Evolutionary conservation across 805 yeast species (phyloP).

Genomic region (Lachancea waltii): DNA sequence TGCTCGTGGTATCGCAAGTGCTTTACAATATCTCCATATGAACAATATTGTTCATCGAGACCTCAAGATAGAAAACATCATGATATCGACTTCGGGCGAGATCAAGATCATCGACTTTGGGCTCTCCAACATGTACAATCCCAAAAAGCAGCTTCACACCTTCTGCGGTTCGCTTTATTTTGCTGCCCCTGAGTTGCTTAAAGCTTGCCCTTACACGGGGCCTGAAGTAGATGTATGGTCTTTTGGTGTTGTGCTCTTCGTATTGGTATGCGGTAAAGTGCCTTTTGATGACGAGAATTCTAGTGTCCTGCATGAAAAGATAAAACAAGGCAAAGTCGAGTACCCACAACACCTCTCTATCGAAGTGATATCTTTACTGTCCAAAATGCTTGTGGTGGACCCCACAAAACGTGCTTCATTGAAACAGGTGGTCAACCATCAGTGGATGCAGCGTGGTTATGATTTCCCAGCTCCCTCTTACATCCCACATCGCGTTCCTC

Average conservation of each 20-base stretch:
- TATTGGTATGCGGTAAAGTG: conserved; percentile 93
- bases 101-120: conserved; percentile 96
- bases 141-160: conserved; percentile 69
- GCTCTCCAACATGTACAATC: conserved; percentile 76
- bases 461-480: conserved; percentile 65
- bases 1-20: conserved; percentile 90
- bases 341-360: conserved; percentile 77
- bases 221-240: conserved; percentile 99
- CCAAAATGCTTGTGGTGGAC: conserved; percentile 88
- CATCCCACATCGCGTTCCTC: conserved; percentile 73
- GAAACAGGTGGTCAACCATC: conserved; percentile 74
- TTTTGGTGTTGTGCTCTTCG: conserved; percentile 93
- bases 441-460: conserved; percentile 91
- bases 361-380: conserved; percentile 72
- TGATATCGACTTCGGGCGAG: conserved; percentile 90
- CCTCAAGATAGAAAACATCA: conserved; percentile 89
- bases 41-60: conserved; percentile 97
- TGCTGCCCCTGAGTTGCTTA: conserved; percentile 95
- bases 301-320: conserved; percentile 85
- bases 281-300: conserved; percentile 97
- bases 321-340: conserved; percentile 85
- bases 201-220: conserved; percentile 88
- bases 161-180: conserved; percentile 96
- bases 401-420: conserved; percentile 75
- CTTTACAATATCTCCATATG: conserved; percentile 87